phyloP scores from a whole-genome alignment of 805 yeast species.

The Debaryomyces hansenii region DNA sequence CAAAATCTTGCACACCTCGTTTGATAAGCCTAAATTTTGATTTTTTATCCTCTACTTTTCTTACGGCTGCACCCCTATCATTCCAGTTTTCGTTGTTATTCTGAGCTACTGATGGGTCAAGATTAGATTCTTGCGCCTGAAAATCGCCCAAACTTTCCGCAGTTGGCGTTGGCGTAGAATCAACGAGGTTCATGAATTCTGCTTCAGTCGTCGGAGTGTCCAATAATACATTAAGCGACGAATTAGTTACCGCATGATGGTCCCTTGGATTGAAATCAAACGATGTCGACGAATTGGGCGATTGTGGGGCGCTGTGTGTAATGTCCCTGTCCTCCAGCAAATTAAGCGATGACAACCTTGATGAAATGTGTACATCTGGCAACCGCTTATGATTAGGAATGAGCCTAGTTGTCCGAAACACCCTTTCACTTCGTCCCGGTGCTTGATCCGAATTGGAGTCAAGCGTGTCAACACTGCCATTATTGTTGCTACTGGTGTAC shows the following conservation, averaged over 20 bases:
- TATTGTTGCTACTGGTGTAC: conserved; percentile 10
- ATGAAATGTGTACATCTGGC: conserved; percentile 22
- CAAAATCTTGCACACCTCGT: conserved; percentile 41
- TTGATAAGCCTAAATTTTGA: conserved; percentile 25
- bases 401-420: background rate
- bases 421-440: conserved; percentile 4
- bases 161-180: conserved; percentile 9
- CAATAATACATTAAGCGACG: conserved; percentile 36
- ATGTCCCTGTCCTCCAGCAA: conserved; percentile 11
- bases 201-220: conserved; percentile 27
- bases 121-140: background rate
- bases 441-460: conserved; percentile 23
- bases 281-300: conserved; percentile 29
- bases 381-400: background rate
- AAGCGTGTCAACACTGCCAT: conserved; percentile 25
- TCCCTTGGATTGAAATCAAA: conserved; percentile 30
- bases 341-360: conserved; percentile 21
- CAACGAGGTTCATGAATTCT: conserved; percentile 16
- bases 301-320: conserved; percentile 27
- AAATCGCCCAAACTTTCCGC: background rate
- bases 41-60: conserved; percentile 13
- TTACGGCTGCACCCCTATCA: conserved; percentile 36
- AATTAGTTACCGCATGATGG: conserved; percentile 27
- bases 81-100: conserved; percentile 28
- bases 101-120: background rate